Percentiles rank a stretch among this genome's conserved stretches.
Conservation (phyloP, 352 stramenopile species). For the Phytophthora nicotianae region DNA sequence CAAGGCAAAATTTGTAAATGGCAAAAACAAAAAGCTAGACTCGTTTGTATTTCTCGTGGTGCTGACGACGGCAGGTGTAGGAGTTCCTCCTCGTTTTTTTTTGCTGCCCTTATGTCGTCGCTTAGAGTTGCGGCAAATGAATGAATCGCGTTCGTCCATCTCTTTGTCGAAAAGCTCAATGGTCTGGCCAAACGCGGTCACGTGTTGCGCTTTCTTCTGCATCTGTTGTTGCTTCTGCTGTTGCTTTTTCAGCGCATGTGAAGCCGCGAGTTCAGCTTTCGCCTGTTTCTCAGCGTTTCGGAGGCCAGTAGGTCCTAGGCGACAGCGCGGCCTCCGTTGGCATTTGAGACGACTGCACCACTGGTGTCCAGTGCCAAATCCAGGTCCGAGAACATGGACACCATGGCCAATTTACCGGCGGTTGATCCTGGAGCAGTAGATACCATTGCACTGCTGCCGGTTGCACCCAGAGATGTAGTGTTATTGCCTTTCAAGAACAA, state of each 20-base stretch:
- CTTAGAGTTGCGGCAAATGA: conserved; percentile 49
- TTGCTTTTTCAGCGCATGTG: conserved; percentile 39
- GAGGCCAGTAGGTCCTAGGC: conserved; percentile 59
- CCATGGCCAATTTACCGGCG: conserved; percentile 41
- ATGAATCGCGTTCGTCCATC: conserved; percentile 35
- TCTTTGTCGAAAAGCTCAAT: conserved; percentile 68
- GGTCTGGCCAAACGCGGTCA: conserved; percentile 63
- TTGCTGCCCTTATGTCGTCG: conserved; percentile 53
- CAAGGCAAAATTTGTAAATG: conserved; percentile 11
- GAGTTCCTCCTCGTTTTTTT: conserved; percentile 36
- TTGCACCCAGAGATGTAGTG: conserved; percentile 18
- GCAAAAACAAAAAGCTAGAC: conserved; percentile 19
- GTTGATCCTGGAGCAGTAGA: conserved; percentile 1
- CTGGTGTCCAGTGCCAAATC: conserved; percentile 50
- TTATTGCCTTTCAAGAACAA: too few species aligned
- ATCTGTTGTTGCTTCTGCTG: conserved; percentile 32
- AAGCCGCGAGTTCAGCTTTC: conserved; percentile 36
- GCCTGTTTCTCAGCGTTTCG: conserved; percentile 50
- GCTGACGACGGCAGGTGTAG: conserved; percentile 46
- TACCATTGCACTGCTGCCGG: conserved; percentile 7
- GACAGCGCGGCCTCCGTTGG: conserved; percentile 28
- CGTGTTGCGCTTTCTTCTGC: conserved; percentile 35
- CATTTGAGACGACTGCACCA: conserved; percentile 22
- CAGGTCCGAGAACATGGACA: conserved; percentile 62
- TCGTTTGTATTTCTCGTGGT: conserved; percentile 68